phyloP scores from a whole-genome alignment of 176 grass and related monocot species.

The Luzula sylvatica region DNA sequence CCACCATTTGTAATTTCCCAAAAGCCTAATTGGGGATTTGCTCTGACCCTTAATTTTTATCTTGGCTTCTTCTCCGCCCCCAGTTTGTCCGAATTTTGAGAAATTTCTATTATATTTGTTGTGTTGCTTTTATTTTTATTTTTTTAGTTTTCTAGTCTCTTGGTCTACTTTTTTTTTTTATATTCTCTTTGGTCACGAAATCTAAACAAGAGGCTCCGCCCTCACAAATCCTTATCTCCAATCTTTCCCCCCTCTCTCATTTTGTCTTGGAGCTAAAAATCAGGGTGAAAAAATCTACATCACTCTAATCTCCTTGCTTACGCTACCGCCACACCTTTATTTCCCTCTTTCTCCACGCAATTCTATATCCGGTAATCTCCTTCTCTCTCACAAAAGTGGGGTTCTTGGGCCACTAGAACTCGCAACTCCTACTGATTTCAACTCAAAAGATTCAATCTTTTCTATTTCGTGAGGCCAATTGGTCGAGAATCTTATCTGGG shows the following conservation, averaged over 20 bases:
- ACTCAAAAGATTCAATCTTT: background rate
- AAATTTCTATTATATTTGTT: too few species aligned
- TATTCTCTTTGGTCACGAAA: slow-evolving; percentile 5
- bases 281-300: slow-evolving; percentile 11
- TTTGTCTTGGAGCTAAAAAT: slow-evolving; percentile 17
- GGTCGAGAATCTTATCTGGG: background rate
- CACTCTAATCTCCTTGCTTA: slow-evolving; percentile 15
- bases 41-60: background rate
- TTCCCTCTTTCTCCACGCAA: background rate
- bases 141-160: background rate
- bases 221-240: slow-evolving; percentile 18
- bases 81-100: background rate
- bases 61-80: background rate
- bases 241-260: background rate
- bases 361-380: slow-evolving; percentile 14
- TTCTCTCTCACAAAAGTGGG: slow-evolving; percentile 7
- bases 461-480: background rate
- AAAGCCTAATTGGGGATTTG: too few species aligned
- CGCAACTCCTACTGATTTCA: slow-evolving; percentile 1
- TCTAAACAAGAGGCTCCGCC: slow-evolving; percentile 6
- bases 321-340: slow-evolving; percentile 18
- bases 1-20: too few species aligned
- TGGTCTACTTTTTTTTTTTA: background rate
- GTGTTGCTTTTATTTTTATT: too few species aligned
- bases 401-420: slow-evolving; percentile 6